Percentiles rank a stretch among this genome's conserved stretches.
phyloP scores from a whole-genome alignment of 495 filamentous ascomycete species.

The Usnea hakonensis region DNA sequence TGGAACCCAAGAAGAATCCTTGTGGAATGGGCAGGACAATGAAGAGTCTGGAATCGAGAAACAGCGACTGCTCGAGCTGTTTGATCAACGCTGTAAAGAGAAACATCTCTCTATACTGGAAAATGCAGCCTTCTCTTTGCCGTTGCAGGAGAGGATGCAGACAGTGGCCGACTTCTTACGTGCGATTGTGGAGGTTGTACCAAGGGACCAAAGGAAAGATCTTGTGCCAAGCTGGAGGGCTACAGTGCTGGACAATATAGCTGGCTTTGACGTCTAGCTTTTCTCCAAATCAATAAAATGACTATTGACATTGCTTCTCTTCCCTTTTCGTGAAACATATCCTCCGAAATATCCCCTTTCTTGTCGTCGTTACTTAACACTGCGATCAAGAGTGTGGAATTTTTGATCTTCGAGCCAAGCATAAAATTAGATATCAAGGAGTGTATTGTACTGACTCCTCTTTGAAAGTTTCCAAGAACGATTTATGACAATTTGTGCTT shows the following conservation, averaged over 20 bases:
- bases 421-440: too few species aligned
- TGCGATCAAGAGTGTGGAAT: too few species aligned
- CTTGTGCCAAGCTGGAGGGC: conserved; percentile 2
- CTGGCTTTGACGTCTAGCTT: background rate
- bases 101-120: background rate
- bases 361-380: too few species aligned
- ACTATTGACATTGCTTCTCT: too few species aligned
- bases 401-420: too few species aligned
- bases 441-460: too few species aligned
- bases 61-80: background rate
- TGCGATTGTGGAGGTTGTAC: conserved; percentile 1
- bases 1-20: background rate
- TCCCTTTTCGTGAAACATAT: too few species aligned
- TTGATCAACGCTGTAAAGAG: background rate
- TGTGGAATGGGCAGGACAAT: background rate
- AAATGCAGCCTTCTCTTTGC: background rate
- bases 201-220: conserved; percentile 2
- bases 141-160: background rate
- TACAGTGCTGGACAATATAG: conserved; percentile 3
- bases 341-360: too few species aligned
- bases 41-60: background rate
- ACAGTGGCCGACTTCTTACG: background rate
- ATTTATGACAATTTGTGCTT: too few species aligned
- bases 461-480: too few species aligned
- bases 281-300: too few species aligned